phyloP scores from a whole-genome alignment of 106 monocot genomes.

The Dioscorea zingiberensis region DNA sequence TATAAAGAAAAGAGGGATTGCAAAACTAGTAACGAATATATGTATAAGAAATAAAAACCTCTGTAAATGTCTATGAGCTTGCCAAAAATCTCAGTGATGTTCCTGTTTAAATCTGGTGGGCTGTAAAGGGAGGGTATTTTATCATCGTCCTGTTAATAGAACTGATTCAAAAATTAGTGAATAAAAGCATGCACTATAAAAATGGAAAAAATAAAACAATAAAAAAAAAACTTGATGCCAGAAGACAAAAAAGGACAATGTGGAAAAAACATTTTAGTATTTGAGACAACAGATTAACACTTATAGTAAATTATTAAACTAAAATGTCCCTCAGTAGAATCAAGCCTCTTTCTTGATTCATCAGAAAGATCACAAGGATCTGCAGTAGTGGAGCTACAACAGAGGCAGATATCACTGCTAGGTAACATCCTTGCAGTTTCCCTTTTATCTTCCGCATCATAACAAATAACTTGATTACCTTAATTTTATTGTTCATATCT shows the following conservation, averaged over 20 bases:
- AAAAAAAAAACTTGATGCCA: too few species aligned
- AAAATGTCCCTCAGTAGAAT: too few species aligned
- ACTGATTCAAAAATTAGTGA: slow-evolving; percentile 1
- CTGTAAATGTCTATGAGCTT: slow-evolving; percentile 84
- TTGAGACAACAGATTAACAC: background rate
- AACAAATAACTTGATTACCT: too few species aligned
- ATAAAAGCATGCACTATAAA: background rate
- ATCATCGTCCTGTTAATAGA: slow-evolving; percentile 17
- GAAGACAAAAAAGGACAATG: background rate
- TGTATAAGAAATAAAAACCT: slow-evolving; percentile 23
- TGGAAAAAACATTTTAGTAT: background rate
- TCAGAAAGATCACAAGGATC: too few species aligned
- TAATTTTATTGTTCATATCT: background rate
- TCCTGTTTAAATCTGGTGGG: slow-evolving; percentile 80
- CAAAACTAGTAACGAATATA: background rate
- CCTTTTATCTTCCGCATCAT: too few species aligned
- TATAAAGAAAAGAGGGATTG: background rate
- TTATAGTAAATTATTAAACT: background rate
- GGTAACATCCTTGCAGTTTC: too few species aligned
- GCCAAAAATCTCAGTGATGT: slow-evolving; percentile 88
- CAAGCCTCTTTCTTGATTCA: too few species aligned
- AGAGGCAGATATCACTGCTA: too few species aligned
- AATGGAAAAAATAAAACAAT: background rate
- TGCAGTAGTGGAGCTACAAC: too few species aligned
- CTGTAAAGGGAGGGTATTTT: slow-evolving; percentile 47